phyloP scores from a whole-genome alignment of 345 rosid genomes.

The Salix exigua region DNA sequence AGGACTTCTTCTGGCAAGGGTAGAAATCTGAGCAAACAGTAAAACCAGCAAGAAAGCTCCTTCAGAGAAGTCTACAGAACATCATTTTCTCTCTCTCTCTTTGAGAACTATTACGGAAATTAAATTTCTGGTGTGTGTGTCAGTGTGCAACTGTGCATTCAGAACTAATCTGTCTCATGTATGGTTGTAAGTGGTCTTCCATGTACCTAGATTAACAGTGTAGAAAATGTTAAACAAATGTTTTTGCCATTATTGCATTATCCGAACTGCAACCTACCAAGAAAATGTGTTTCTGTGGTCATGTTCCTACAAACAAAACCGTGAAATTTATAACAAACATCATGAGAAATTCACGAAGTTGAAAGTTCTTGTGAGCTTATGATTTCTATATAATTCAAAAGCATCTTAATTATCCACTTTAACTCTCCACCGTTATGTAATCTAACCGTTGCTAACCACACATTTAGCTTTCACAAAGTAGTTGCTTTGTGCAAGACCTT shows the following conservation, averaged over 20 bases:
- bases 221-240: not conserved
- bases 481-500: not conserved
- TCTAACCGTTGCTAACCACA: not conserved
- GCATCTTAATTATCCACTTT: not conserved
- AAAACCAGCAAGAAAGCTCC: not conserved
- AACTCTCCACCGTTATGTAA: not conserved
- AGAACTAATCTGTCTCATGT: not conserved
- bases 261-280: not conserved
- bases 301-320: not conserved
- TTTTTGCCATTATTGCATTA: not conserved
- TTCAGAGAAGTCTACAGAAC: not conserved
- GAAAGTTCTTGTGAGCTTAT: not conserved
- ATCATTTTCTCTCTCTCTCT: not conserved
- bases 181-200: not conserved
- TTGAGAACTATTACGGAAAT: not conserved
- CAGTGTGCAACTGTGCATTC: not conserved
- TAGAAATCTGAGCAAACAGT: conserved; percentile 44
- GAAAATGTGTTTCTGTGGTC: not conserved
- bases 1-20: conserved; percentile 76
- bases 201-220: not conserved
- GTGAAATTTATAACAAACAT: not conserved
- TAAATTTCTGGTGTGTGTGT: not conserved
- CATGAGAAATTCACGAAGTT: not conserved
- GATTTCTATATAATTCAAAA: not conserved
- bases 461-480: not conserved